phyloP scores from a whole-genome alignment of 352 stramenopile genomes.

The Phytophthora nicotianae region DNA sequence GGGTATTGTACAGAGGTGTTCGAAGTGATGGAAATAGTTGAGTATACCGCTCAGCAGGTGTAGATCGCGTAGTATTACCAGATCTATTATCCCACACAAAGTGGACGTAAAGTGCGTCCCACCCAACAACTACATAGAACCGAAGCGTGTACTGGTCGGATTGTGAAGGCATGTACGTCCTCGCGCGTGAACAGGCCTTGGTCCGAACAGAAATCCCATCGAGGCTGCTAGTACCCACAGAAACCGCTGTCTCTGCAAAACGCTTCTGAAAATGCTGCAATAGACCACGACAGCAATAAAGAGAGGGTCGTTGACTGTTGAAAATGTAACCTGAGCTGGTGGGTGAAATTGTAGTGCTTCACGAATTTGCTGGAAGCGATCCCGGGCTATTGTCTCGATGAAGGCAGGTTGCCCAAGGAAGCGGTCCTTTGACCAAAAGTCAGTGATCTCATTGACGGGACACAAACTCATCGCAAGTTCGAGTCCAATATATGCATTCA shows the following conservation, averaged over 20 bases:
- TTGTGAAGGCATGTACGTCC: slow-evolving; percentile 3
- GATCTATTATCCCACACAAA: slow-evolving; percentile 18
- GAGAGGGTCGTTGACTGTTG: slow-evolving; percentile 1
- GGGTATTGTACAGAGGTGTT: slow-evolving; percentile 8
- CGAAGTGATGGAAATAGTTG: slow-evolving; percentile 3
- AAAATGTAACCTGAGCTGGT: background rate
- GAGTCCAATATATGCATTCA: slow-evolving; percentile 11
- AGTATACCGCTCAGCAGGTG: slow-evolving; percentile 10
- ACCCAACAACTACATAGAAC: slow-evolving; percentile 17
- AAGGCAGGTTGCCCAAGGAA: slow-evolving; percentile 11
- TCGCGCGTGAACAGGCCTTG: background rate
- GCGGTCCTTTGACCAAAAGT: slow-evolving; percentile 5
- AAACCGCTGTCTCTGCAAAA: slow-evolving; percentile 9
- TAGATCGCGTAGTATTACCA: background rate
- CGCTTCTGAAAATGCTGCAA: slow-evolving; percentile 22
- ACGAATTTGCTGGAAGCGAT: slow-evolving; percentile 19
- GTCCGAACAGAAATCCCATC: slow-evolving; percentile 9
- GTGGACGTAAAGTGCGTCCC: slow-evolving; percentile 14
- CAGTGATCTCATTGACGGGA: slow-evolving; percentile 4
- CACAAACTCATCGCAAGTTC: slow-evolving; percentile 22
- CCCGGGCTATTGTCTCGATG: slow-evolving; percentile 12
- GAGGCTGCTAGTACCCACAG: slow-evolving; percentile 9
- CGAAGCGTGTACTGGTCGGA: slow-evolving; percentile 13
- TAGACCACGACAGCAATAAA: slow-evolving; percentile 9
- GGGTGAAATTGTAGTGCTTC: slow-evolving; percentile 10